Percentiles rank a stretch among this genome's conserved stretches.
These are phyloP conservation scores for Chiua virens DNA, from an alignment of 768 basidiomycete species.

Conservation along the genomic window DNA sequence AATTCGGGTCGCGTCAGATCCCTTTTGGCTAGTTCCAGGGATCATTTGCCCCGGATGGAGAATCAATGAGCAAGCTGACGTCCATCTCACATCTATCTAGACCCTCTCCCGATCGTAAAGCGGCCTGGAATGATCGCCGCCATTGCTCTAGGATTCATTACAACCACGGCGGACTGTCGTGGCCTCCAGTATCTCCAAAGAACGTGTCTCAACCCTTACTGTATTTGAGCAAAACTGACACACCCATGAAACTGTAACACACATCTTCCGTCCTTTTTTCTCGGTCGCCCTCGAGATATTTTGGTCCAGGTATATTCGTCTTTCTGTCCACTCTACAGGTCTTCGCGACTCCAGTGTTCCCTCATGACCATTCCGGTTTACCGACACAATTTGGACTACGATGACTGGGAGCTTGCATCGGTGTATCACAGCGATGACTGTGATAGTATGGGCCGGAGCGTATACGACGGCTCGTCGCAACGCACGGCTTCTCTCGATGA, in stretches of 20 bases:
- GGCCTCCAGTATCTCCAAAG: constrained; percentile 21
- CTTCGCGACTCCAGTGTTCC: neutral
- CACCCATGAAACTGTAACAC: constrained; percentile 2
- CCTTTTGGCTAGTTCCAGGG: neutral
- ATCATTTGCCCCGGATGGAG: neutral
- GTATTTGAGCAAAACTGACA: constrained; percentile 22
- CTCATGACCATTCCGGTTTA: constrained; percentile 27
- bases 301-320: neutral
- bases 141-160: constrained; percentile 11
- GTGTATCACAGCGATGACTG: constrained; percentile 31
- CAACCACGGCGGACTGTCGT: constrained; percentile 22
- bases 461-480: constrained; percentile 12
- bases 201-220: constrained; percentile 25
- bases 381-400: constrained; percentile 22
- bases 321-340: neutral
- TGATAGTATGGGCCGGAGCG: constrained; percentile 23
- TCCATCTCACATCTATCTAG: constrained; percentile 6
- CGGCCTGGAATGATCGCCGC: constrained; percentile 7
- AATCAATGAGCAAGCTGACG: neutral
- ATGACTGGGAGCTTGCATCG: constrained; percentile 32
- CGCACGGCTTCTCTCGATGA: constrained; percentile 5
- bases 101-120: constrained; percentile 9
- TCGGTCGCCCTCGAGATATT: constrained; percentile 3
- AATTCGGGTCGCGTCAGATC: neutral
- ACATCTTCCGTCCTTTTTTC: neutral